Evolutionary conservation across 768 basidiomycete species (phyloP), one percentile per base, ranked within the genome.

Genomic region (Rhizopogon salebrosus): DNA sequence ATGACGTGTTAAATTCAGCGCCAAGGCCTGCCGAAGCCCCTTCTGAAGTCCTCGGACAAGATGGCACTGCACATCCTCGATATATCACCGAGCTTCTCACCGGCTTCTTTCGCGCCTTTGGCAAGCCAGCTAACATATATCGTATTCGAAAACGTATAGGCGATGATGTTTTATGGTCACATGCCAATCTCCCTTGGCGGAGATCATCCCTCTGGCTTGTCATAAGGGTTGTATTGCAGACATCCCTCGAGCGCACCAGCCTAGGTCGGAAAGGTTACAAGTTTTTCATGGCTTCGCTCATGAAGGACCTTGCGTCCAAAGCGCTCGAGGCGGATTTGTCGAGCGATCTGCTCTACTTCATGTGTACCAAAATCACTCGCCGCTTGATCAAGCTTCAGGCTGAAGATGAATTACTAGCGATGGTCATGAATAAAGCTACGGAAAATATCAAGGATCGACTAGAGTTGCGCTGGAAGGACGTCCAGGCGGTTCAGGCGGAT

Each of bases 221-320:
- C n/a, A 53, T 72, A 18, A 63, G 67, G 31, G 64, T 74, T 2
- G 53, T 54, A 1, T 31, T 75, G 14, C 72, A 75, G 40, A 70
- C 68, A 1, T 53, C 72, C 0, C 37, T 72, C 6, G 53, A 53
- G 13, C 49, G 31, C 13, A 49, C 48, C 20, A n/a, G 50, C 36
- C 40, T 49, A 3, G 61, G 57, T 1, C 4, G 40, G 13, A 39
- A 37, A 11, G 58, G 62, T 0, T 83, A 83, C 64, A 82, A 83
- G 50, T 9, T 34, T 2, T 82, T 82, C 61, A 73, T 80, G 59
- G 38, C 74, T 2, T 79, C 70, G 43, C 62, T 79, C 46, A 58
- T 74, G 34, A 57, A 69, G 5, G 36, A 56, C 22, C 51, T 67
- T 3, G 56, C 74, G 2, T 31, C 60, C 3, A 24, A 59, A 3